Conservation (phyloP, 129 eudicot genomes). For the Artemisia annua region DNA sequence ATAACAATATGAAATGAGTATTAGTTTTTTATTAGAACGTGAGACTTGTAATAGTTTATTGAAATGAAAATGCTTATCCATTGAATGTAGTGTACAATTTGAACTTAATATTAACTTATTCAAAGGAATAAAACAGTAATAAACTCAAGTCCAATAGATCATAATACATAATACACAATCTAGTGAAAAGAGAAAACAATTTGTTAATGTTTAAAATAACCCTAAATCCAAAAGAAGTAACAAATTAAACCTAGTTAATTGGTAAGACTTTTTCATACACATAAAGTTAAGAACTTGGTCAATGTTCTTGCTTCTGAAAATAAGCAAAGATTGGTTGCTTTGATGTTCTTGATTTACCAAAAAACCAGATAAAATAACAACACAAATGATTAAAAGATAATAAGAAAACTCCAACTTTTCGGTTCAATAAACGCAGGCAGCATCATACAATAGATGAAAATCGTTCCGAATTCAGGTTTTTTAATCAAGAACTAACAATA, state of each 20-base stretch:
- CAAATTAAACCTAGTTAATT: too few species aligned
- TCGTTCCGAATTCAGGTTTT: constrained; percentile 15
- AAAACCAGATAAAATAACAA: background rate
- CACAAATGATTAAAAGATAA: background rate
- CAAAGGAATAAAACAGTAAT: constrained; percentile 6
- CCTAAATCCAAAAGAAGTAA: constrained; percentile 11
- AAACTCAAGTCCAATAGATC: constrained; percentile 21
- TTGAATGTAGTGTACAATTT: constrained; percentile 24
- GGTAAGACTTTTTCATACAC: background rate
- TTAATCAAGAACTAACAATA: constrained; percentile 8
- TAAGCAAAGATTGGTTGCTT: constrained; percentile 5
- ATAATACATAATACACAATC: constrained; percentile 3
- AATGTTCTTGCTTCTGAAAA: constrained; percentile 6
- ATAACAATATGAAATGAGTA: constrained; percentile 19
- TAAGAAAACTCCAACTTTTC: constrained; percentile 15
- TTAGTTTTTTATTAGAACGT: constrained; percentile 14
- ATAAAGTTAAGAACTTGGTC: constrained; percentile 7
- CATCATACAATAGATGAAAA: constrained; percentile 24
- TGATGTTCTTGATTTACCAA: background rate
- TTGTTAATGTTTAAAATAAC: constrained; percentile 5
- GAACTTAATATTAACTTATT: background rate
- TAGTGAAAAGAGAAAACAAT: constrained; percentile 13
- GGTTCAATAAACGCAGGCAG: constrained; percentile 14
- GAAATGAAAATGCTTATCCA: constrained; percentile 20
- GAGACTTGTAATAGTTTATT: background rate